Percentiles rank a stretch among this genome's conserved stretches.
These are phyloP conservation scores for Olyra latifolia DNA, from an alignment of 176 grass and related monocot genomes.

Conservation along the genomic window DNA sequence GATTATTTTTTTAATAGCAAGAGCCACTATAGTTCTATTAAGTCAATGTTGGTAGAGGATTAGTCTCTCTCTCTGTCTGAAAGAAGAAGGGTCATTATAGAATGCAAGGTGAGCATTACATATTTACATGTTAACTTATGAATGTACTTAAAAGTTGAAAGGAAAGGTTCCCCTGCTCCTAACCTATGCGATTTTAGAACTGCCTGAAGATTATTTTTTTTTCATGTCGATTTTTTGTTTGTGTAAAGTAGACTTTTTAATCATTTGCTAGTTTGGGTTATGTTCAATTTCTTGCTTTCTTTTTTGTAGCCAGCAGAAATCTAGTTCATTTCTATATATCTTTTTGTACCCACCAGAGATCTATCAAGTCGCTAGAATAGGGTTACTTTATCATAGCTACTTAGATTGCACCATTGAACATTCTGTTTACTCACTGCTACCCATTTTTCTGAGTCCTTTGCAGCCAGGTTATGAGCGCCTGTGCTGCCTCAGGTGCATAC, in stretches of 20 bases:
- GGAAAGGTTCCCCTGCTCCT: background rate
- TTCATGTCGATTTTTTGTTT: background rate
- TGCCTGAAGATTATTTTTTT: background rate
- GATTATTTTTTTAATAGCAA: background rate
- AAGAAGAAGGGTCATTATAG: background rate
- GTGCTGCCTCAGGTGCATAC: slow-evolving; percentile 78
- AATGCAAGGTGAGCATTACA: background rate
- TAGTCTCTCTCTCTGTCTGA: background rate
- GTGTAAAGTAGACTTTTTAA: background rate
- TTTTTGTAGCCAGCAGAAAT: background rate
- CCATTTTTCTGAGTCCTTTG: background rate
- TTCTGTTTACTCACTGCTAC: background rate
- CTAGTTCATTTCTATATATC: slow-evolving; percentile 5
- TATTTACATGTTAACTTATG: background rate
- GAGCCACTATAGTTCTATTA: background rate
- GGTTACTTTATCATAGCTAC: background rate
- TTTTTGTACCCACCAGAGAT: background rate
- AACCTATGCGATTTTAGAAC: background rate
- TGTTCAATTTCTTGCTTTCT: background rate
- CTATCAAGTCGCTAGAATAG: background rate
- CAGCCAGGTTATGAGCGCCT: slow-evolving; percentile 76
- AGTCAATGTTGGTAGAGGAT: background rate
- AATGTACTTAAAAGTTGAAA: background rate
- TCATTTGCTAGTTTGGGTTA: background rate
- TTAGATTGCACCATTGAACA: background rate